A percentile compares a stretch with the other conserved stretches of the same genome.
These are phyloP conservation scores for Coemansia sp. DNA, from an alignment of 192 early-diverging fungal species.

Conservation along the genomic window DNA sequence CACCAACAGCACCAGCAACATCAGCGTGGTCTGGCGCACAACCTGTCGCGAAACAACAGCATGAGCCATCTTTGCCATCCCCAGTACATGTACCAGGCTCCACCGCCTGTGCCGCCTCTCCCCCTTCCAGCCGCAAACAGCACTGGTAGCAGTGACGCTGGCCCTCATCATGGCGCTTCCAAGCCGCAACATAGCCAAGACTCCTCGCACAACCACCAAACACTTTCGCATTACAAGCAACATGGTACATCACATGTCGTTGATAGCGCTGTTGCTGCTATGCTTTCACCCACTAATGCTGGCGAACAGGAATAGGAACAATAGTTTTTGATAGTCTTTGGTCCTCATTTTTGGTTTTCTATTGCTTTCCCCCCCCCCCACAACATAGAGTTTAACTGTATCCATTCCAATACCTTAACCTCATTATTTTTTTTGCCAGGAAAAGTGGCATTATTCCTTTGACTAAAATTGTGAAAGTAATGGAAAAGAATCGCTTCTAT, in stretches of 20 bases:
- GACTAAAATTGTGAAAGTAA: not conserved
- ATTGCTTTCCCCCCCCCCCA: not conserved
- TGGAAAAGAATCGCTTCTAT: not conserved
- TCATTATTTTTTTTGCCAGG: not conserved
- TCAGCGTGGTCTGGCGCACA: constrained; percentile 40
- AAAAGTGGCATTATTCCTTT: not conserved
- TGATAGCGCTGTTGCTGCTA: constrained; percentile 6
- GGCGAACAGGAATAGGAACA: constrained; percentile 7
- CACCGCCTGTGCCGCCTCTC: constrained; percentile 47
- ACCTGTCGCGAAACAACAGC: constrained; percentile 47
- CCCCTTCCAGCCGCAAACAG: constrained; percentile 14
- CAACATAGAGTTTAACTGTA: not conserved
- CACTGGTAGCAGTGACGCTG: constrained; percentile 6
- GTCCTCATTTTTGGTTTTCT: not conserved
- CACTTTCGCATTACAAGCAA: constrained; percentile 8
- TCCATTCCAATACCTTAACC: not conserved
- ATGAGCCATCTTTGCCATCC: constrained; percentile 36
- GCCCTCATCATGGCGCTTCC: not conserved
- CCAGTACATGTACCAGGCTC: constrained; percentile 26
- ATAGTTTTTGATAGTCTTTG: not conserved
- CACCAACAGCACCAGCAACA: constrained; percentile 14
- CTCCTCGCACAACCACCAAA: not conserved
- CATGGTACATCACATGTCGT: not conserved
- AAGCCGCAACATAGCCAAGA: not conserved
- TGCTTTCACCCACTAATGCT: constrained; percentile 20